Base-by-base conservation (phyloP, 2,329 filamentous ascomycete genomes). In the Dactylellina sp. region DNA sequence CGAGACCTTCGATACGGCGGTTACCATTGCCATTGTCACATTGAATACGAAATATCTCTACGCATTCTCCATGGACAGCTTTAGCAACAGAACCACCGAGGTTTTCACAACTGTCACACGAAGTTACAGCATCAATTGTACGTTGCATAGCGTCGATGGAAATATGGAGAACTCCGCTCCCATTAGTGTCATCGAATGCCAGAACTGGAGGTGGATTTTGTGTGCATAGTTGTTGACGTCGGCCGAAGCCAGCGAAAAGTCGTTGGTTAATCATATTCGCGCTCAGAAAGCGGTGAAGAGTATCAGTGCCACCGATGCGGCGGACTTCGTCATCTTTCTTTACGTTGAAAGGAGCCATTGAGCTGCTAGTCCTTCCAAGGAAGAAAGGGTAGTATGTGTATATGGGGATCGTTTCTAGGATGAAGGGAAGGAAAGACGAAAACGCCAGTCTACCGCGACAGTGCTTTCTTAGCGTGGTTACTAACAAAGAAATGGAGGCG, bases 11-110 rank as follows among this genome's bases (percentile, higher is more conserved):
- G 18, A 74, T 61, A n/a, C 20, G 61, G 4, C 53, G 44, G n/a
- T 25, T 44, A 7, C 49, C 22, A 20, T 18, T 11, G 14, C 20
- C 16, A 7, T 50, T 40, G 20, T 74, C 61, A 28, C 53, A 66
- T 16, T 35, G 40, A 16, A 74, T 62, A 16, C 70, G 53, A 22
- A 74, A 66, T 4, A 74, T 18, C 22, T 74, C 61, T 5, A 74
- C 46, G 37, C 70, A 74, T 20, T 39, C 47, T 6, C 70, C 70
- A 16, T 74, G 70, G 16, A 74, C 61, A 39, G 50, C 40, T 18
- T 62, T 49, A 1, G 70, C 25, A 11, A 74, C 62, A 7, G 35
- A 6, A 52, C 46, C 24, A 39, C 70, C 55, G 6, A 74, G 50
- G 16, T n/a, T 66, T 5, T 74, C 47, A 28, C 70, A 74, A 24